phyloP scores from a whole-genome alignment of 768 basidiomycete species.

The Suillus variegatus region DNA sequence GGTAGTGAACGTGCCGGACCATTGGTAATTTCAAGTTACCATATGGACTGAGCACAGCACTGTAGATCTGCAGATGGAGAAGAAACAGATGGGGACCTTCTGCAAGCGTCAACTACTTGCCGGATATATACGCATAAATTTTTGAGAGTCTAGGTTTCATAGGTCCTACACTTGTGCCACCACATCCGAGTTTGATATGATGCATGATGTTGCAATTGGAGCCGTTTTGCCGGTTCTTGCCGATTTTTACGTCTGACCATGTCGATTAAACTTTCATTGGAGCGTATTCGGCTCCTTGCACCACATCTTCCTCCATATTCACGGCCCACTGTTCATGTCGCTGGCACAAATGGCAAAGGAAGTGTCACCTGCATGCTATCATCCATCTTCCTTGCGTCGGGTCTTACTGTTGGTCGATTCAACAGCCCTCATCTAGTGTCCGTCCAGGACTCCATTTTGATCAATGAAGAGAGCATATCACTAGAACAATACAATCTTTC shows the following conservation, averaged over 20 bases:
- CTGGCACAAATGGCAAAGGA: conserved; percentile 98
- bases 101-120: neutral
- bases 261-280: conserved; percentile 71
- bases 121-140: neutral
- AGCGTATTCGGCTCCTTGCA: conserved; percentile 57
- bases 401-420: conserved; percentile 74
- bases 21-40: too few relatives aligned
- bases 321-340: conserved; percentile 85
- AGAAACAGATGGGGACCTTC: neutral
- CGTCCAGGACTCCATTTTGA: conserved; percentile 71
- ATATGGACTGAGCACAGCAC: too few relatives aligned
- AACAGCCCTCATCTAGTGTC: conserved; percentile 91
- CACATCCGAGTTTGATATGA: too few relatives aligned
- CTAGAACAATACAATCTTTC: conserved; percentile 47
- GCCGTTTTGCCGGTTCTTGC: neutral
- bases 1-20: too few relatives aligned
- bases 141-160: neutral
- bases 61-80: neutral
- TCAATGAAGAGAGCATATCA: conserved; percentile 59
- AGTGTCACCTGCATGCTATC: conserved; percentile 84
- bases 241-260: conserved; percentile 31
- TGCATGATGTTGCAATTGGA: neutral
- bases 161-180: neutral
- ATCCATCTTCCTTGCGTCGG: conserved; percentile 64
- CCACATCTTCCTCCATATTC: conserved; percentile 58